Base-by-base conservation (phyloP, 2,329 filamentous ascomycete genomes). In the Beauveria sp. region DNA sequence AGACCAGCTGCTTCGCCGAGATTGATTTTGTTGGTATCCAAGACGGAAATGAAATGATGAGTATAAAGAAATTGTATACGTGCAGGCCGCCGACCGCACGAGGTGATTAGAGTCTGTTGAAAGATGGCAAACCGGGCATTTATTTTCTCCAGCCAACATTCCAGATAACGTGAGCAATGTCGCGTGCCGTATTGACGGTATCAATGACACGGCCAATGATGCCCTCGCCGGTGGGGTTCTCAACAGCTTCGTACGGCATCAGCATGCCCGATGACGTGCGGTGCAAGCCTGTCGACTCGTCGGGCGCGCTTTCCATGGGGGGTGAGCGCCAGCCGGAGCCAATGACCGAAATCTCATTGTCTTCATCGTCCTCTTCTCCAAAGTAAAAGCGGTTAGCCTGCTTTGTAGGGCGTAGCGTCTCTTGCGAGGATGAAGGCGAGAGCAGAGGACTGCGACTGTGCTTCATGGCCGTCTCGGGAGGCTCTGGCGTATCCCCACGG, bases 201-300 rank as follows among this genome's bases (percentile, higher is more conserved):
- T 96, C 90, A 71, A 93, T 86, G 55, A 96, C 87, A 68, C 88
- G 86, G 64, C 90, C 89, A 70, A 96, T 83, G 61, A 96, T 80
- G 52, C 88, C 88, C 57, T 82, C 79, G 69, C 78, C 84, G 64
- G 80, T 77, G 52, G 74, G 80, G 71, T 74, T 78, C 66, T 91
- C 89, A 64, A 86, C 86, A 67, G 92, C 88, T 67, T 92, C 89
- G 67, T 88, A 89, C 8, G 91, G 90, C 89, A 96, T 93, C 69
- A 96, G 89, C 90, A 96, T 96, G 67, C 91, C 92, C 45, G 91
- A 95, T 56, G 86, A 80, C 22, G 91, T 96, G 67, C 92, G 83
- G 65, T 88, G 86, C 79, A 96, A 87, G 58, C 87, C 87, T 20
- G 75, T 77, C 49, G 80, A 77, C 63, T 84, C 80, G 22, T 76